These are phyloP conservation scores for Penicillium daleae DNA, from an alignment of 495 filamentous ascomycete genomes.

Conservation along the genomic window DNA sequence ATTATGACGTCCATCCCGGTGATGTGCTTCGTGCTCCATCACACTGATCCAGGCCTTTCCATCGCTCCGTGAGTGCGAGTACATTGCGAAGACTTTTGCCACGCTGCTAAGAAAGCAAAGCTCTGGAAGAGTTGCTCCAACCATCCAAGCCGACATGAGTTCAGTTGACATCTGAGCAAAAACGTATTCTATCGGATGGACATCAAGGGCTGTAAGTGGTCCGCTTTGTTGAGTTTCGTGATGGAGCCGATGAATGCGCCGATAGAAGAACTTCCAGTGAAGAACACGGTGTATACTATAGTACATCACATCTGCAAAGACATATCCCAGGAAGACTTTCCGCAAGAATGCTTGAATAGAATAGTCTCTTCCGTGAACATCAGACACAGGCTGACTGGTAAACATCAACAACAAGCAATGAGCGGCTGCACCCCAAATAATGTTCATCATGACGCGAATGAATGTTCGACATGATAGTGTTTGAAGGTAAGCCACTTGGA, in stretches of 20 bases:
- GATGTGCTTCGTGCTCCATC: constrained; percentile 1
- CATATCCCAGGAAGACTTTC: background rate
- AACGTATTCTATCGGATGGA: background rate
- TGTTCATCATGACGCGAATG: background rate
- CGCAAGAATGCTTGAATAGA: background rate
- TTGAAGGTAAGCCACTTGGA: background rate
- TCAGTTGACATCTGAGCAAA: constrained; percentile 6
- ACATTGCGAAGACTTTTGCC: constrained; percentile 1
- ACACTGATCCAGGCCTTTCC: background rate
- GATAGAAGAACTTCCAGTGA: background rate
- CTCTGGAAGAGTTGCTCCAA: background rate
- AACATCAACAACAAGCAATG: background rate
- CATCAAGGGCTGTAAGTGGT: background rate
- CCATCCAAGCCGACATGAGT: constrained; percentile 19
- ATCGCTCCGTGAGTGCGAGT: background rate
- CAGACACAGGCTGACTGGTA: background rate
- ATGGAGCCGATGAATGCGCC: background rate
- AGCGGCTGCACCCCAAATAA: background rate
- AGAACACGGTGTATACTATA: background rate
- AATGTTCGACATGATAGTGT: background rate
- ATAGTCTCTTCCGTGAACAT: background rate
- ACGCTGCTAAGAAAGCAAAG: background rate
- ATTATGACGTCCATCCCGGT: constrained; percentile 3
- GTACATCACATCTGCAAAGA: background rate
- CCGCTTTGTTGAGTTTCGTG: background rate